Evolutionary conservation across 306 rosid species (phyloP).

Genomic region (Corylus avellana): DNA sequence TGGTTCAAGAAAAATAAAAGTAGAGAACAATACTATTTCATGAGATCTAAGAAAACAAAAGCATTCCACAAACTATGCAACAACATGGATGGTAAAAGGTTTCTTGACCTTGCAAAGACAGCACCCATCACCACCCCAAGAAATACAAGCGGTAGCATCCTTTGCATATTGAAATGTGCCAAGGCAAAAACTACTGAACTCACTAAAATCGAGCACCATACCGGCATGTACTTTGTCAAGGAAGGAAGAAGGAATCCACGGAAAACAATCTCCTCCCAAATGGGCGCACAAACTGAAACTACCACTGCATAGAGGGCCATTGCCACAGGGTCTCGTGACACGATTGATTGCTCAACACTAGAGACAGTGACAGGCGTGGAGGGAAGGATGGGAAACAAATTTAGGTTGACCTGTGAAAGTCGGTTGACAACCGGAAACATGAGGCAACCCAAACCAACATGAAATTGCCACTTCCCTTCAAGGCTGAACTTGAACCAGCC

Average conservation of each 20-base stretch:
- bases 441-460: constrained; percentile 56
- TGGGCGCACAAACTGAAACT: constrained; percentile 57
- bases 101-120: constrained; percentile 53
- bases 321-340: constrained; percentile 59
- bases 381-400: constrained; percentile 53
- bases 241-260: constrained; percentile 69
- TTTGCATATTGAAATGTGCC: constrained; percentile 63
- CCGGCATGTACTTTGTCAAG: constrained; percentile 61
- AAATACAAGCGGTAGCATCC: constrained; percentile 57
- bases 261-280: constrained; percentile 67
- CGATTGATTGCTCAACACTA: constrained; percentile 62
- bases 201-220: constrained; percentile 53
- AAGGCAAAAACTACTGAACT: constrained; percentile 61
- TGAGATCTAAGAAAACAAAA: constrained; percentile 63
- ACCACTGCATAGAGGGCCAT: constrained; percentile 64
- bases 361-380: constrained; percentile 52
- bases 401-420: constrained; percentile 53
- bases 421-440: constrained; percentile 62
- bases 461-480: constrained; percentile 54
- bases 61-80: constrained; percentile 73
- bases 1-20: neutral
- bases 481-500: constrained; percentile 57
- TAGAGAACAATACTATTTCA: constrained; percentile 32
- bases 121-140: constrained; percentile 60
- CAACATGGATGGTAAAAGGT: constrained; percentile 59